Percentiles rank a stretch among this genome's conserved stretches.
Evolutionary conservation across 352 stramenopile genomes (phyloP).

Genomic region (Globisporangium iwayamae): DNA sequence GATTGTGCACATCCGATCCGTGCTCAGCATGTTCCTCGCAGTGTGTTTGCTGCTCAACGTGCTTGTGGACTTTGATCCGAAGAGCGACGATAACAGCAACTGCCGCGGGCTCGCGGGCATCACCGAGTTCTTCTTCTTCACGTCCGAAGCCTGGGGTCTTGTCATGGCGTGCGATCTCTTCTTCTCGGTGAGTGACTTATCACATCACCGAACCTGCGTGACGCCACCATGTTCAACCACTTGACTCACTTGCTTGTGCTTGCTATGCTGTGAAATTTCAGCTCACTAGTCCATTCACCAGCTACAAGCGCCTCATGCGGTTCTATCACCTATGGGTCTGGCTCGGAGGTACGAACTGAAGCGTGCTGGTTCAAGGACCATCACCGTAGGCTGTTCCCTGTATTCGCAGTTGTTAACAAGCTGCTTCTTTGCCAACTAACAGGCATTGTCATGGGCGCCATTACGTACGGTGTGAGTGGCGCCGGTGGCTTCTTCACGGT

Average conservation of each 20-base stretch:
- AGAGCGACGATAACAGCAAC: constrained; percentile 33
- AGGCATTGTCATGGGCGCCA: constrained; percentile 74
- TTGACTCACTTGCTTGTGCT: not conserved
- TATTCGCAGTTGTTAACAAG: not conserved
- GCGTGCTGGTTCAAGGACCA: not conserved
- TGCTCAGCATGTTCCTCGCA: constrained; percentile 84
- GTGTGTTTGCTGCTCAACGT: constrained; percentile 84
- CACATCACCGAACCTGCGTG: not conserved
- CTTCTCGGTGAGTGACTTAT: constrained; percentile 42
- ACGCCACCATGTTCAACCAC: not conserved
- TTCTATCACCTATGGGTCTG: constrained; percentile 88
- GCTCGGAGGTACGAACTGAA: constrained; percentile 37
- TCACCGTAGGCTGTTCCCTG: not conserved
- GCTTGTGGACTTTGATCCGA: constrained; percentile 69
- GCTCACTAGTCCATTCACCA: constrained; percentile 87
- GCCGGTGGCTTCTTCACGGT: constrained; percentile 85
- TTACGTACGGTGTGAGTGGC: constrained; percentile 61
- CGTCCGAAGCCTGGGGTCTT: constrained; percentile 80
- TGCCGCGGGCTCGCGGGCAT: constrained; percentile 75
- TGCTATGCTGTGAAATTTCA: constrained; percentile 8
- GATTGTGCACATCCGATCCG: constrained; percentile 82
- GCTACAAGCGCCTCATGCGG: constrained; percentile 87
- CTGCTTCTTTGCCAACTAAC: not conserved
- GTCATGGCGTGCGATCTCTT: constrained; percentile 88
- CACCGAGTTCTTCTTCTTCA: constrained; percentile 90